Evolutionary conservation across 441 rosid genomes (phyloP).

Genomic region (Biscutella auriculata): DNA sequence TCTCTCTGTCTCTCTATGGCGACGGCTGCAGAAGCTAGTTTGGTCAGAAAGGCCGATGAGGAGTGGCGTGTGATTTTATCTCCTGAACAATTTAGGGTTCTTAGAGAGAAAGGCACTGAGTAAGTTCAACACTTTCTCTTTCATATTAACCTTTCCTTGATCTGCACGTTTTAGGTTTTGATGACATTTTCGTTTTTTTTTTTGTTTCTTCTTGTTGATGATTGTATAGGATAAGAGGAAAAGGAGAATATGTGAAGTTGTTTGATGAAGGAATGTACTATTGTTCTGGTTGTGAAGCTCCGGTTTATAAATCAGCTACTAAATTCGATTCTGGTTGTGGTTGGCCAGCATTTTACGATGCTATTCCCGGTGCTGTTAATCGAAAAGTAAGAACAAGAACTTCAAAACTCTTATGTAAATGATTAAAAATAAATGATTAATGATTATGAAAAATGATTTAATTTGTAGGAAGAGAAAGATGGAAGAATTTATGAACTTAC

Average conservation of each 20-base stretch:
- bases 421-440: too few species aligned
- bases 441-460: neutral
- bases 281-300: constrained; percentile 56
- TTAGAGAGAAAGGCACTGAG: constrained; percentile 64
- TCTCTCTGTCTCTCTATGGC: too few species aligned
- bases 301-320: constrained; percentile 48
- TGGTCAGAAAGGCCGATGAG: constrained; percentile 52
- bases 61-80: constrained; percentile 68
- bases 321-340: constrained; percentile 72
- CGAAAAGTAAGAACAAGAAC: too few species aligned
- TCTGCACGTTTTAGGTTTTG: neutral
- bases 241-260: constrained; percentile 54
- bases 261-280: constrained; percentile 41
- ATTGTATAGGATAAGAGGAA: constrained; percentile 59
- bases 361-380: constrained; percentile 52
- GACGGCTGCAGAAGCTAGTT: constrained; percentile 33
- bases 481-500: constrained; percentile 64
- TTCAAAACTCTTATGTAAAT: too few species aligned
- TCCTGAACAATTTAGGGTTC: constrained; percentile 59
- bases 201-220: neutral
- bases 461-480: constrained; percentile 52
- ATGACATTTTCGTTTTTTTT: too few species aligned
- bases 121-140: constrained; percentile 5
- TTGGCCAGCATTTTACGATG: constrained; percentile 81
- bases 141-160: neutral